phyloP scores from a whole-genome alignment of 2,329 filamentous ascomycete species.

The Sphaerulina vaccinii region DNA sequence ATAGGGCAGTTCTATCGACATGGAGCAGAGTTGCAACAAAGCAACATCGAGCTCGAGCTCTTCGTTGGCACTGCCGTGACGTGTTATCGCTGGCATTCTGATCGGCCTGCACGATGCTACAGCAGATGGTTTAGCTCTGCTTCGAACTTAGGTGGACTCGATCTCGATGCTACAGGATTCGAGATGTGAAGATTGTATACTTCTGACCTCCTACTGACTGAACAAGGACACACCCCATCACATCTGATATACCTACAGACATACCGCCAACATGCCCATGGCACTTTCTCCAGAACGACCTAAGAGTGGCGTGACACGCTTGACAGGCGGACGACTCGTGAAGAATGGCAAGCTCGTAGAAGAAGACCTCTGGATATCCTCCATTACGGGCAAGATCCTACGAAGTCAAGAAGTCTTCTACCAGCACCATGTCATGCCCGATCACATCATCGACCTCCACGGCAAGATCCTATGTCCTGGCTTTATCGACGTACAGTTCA shows the following conservation, averaged over 20 bases:
- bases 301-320: slow-evolving; percentile 57
- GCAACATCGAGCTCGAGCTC: slow-evolving; percentile 3
- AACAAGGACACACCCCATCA: too few species aligned
- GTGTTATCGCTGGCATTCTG: slow-evolving; percentile 6
- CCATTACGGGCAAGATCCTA: slow-evolving; percentile 76
- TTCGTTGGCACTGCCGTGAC: slow-evolving; percentile 16
- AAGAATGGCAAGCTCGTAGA: slow-evolving; percentile 65
- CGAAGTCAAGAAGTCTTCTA: slow-evolving; percentile 67
- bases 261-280: slow-evolving; percentile 39
- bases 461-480: slow-evolving; percentile 83
- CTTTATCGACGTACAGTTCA: slow-evolving; percentile 87
- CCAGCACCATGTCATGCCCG: slow-evolving; percentile 66
- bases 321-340: slow-evolving; percentile 72
- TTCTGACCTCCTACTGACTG: too few species aligned
- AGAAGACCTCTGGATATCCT: slow-evolving; percentile 87
- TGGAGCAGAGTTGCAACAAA: slow-evolving; percentile 18
- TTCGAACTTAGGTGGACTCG: not conserved
- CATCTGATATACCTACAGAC: too few species aligned
- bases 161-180: not conserved
- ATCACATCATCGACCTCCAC: slow-evolving; percentile 72
- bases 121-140: not conserved
- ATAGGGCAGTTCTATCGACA: slow-evolving; percentile 7
- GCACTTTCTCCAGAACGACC: slow-evolving; percentile 41
- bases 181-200: too few species aligned
- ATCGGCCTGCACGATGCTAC: not conserved